phyloP scores from a whole-genome alignment of 2,329 filamentous ascomycete species.

The Fusarium sacchari region DNA sequence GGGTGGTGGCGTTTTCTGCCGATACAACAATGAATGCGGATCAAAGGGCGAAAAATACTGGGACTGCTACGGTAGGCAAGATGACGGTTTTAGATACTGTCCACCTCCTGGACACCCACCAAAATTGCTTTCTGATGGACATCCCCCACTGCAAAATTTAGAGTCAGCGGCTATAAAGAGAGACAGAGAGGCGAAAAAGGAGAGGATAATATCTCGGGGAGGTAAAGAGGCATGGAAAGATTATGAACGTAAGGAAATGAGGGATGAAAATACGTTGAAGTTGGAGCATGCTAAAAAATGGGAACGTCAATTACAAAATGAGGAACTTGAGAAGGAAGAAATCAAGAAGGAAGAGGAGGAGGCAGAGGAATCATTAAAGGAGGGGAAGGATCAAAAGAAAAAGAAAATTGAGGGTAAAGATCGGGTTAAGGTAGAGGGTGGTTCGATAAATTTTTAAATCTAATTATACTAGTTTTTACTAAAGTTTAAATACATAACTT shows the following conservation, averaged over 20 bases:
- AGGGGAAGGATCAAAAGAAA: too few species aligned
- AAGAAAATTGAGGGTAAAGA: too few species aligned
- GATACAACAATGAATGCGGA: accelerated
- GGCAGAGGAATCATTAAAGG: too few species aligned
- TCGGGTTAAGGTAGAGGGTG: too few species aligned
- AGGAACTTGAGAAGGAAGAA: neutral
- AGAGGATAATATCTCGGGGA: neutral
- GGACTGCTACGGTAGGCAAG: neutral
- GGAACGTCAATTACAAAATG: neutral
- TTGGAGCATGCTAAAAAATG: neutral
- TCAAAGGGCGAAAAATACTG: accelerated
- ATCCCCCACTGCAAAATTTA: too few species aligned
- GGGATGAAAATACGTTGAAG: accelerated
- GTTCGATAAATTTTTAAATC: too few species aligned
- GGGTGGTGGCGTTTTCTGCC: accelerated
- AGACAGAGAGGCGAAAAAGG: too few species aligned
- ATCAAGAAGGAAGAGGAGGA: too few species aligned
- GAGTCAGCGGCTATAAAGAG: accelerated
- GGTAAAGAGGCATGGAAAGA: neutral
- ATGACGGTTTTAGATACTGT: accelerated
- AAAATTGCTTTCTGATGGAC: too few species aligned
- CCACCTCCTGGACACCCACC: neutral
- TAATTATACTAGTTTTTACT: neutral
- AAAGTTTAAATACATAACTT: neutral
- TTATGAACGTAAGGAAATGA: accelerated